phyloP scores from a whole-genome alignment of 2,329 filamentous ascomycete species.

The Alternaria arbusti region DNA sequence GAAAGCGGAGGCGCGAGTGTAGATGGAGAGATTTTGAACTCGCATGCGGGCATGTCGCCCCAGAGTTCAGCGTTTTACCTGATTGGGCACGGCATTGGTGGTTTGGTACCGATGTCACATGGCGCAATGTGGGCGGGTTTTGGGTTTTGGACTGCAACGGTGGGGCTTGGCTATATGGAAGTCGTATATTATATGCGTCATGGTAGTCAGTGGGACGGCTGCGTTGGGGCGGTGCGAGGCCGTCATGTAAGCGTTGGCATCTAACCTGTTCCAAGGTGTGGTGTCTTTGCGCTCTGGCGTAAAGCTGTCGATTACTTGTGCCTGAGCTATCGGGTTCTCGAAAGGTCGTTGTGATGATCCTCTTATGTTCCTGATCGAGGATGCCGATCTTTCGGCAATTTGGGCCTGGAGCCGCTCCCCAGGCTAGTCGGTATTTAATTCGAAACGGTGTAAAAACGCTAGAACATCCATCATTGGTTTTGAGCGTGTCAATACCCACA shows the following conservation, averaged over 20 bases:
- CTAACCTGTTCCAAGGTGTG: background rate
- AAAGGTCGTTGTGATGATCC: background rate
- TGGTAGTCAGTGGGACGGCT: background rate
- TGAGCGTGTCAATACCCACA: background rate
- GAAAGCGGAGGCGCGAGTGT: background rate
- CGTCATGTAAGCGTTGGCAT: background rate
- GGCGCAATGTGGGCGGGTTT: background rate
- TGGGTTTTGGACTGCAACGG: slow-evolving; percentile 18
- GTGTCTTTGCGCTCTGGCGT: background rate
- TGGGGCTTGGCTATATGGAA: slow-evolving; percentile 17
- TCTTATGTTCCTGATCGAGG: background rate
- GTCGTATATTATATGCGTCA: background rate
- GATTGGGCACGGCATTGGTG: slow-evolving; percentile 21
- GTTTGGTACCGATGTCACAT: slow-evolving; percentile 22
- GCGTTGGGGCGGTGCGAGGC: background rate
- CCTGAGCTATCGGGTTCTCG: background rate
- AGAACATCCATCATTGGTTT: background rate
- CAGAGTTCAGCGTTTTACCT: slow-evolving; percentile 27
- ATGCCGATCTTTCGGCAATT: slow-evolving; percentile 10
- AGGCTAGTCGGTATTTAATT: background rate
- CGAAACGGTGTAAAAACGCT: slow-evolving; percentile 13
- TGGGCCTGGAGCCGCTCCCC: background rate
- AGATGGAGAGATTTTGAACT: background rate
- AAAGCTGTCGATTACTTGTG: fast-evolving
- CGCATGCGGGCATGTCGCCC: slow-evolving; percentile 1